Conservation (phyloP, 2,329 filamentous ascomycete genomes). For the Fusarium clavum region DNA sequence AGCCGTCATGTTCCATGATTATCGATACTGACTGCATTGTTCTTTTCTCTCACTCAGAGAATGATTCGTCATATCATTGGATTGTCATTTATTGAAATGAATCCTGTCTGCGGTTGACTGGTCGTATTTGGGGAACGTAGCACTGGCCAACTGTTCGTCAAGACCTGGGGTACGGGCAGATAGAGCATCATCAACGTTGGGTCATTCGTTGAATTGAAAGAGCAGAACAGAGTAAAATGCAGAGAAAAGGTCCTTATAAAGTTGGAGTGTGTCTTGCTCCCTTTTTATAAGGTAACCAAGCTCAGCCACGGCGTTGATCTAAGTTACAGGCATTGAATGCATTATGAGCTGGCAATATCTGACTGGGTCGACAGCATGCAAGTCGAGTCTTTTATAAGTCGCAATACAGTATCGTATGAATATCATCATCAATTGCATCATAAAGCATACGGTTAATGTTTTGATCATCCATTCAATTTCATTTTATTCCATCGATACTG, state of each 20-base stretch:
- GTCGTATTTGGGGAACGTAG: constrained; percentile 42
- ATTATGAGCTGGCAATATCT: constrained; percentile 47
- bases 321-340: constrained; percentile 38
- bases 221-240: background rate
- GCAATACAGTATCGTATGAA: background rate
- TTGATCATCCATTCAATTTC: too few relatives aligned
- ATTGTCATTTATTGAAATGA: background rate
- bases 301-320: constrained; percentile 22
- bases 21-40: background rate
- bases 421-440: constrained; percentile 6
- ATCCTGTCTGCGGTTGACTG: constrained; percentile 21
- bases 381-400: constrained; percentile 6
- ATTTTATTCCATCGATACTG: too few relatives aligned
- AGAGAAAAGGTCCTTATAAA: too few relatives aligned
- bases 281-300: constrained; percentile 38
- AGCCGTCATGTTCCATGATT: background rate
- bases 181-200: too few relatives aligned
- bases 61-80: constrained; percentile 31
- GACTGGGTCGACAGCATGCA: constrained; percentile 43
- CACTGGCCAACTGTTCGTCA: constrained; percentile 46
- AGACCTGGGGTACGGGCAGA: background rate
- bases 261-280: constrained; percentile 4
- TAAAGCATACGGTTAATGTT: background rate
- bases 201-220: too few relatives aligned
- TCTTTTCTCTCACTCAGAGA: constrained; percentile 1